Evolutionary conservation across 805 yeast genomes (phyloP).

Genomic region (Yamadazyma tumulicola): DNA sequence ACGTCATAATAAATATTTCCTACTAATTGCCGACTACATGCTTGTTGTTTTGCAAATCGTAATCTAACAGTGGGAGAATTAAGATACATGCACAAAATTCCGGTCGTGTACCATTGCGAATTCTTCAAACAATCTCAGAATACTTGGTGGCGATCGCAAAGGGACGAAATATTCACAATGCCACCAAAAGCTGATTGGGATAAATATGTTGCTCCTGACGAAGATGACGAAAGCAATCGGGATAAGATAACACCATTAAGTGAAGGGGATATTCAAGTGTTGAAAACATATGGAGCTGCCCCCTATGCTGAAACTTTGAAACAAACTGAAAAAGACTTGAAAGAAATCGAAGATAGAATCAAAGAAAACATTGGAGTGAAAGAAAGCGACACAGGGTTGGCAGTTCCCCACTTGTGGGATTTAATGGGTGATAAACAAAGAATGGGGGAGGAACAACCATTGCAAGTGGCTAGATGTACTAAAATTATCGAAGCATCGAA

Average conservation of each 20-base stretch:
- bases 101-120: no score
- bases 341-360: conserved; percentile 77
- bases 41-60: no score
- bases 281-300: conserved; percentile 96
- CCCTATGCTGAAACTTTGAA: conserved; percentile 86
- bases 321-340: conserved; percentile 80
- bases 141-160: neutral
- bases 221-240: conserved; percentile 57
- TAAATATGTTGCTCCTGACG: conserved; percentile 86
- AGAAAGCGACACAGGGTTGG: conserved; percentile 96
- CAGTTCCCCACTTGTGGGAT: conserved; percentile 97
- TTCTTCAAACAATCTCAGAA: no score
- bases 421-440: conserved; percentile 93
- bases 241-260: conserved; percentile 81
- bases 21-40: no score
- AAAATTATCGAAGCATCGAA: conserved; percentile 76
- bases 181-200: conserved; percentile 96
- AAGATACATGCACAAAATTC: no score
- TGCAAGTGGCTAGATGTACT: conserved; percentile 98
- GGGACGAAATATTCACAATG: conserved; percentile 1
- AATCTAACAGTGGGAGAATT: no score
- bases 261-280: conserved; percentile 96
- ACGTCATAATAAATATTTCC: no score
- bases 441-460: conserved; percentile 89
- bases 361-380: conserved; percentile 92